Base-by-base conservation (phyloP, 2,329 filamentous ascomycete species). In the Trichoderma oligosporum region DNA sequence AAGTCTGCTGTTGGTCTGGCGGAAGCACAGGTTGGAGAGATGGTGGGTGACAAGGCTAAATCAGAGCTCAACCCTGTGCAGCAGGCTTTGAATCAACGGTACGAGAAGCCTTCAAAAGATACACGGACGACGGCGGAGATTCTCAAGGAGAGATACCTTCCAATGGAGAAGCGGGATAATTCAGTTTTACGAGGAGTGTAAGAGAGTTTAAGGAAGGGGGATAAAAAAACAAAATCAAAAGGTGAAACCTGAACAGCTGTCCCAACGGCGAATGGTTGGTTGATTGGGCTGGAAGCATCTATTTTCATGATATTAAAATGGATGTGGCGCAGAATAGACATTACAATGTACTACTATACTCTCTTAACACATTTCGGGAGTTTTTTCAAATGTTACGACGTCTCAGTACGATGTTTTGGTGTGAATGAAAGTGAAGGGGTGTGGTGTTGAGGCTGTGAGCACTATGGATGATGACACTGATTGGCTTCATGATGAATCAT, bases 121-220 rank as follows among this genome's bases (percentile, higher is more conserved):
- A 72, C 75, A 59, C 78, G 78, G 71, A 79, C 74, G 44, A 78
- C 80, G 18, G 75, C 81, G 60, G 78, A 84, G 66, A 73, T 76
- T 39, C 69, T 86, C 52, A 75, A 72, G 47, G 80, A 84, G 66
- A 73, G 82, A 63, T 85, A 85, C 65, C 75, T 68, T 62, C 77
- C 76, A 0, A 68, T 80, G 59, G 74, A 76, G 39, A 63, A 75
- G 66, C 72, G 74, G 63, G 75, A 80, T 60, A 75, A 76, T 58
- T 72, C 74, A 25, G 68, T 73, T 56, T 67, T 80, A 59, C 68
- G 77, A 63, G 75, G 75, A 11, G 29, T 74, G 58, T 74, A 67
- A 64, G 56, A 45, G 20, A 31, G 22, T 14, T 33, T 29, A 27
- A 9, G n/a, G 36, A 12, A 29, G 22, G 14, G 33, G 33, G 6